Evolutionary conservation across 2,329 filamentous ascomycete species (phyloP).

Genomic region (Myriosclerotinia curreyana): DNA sequence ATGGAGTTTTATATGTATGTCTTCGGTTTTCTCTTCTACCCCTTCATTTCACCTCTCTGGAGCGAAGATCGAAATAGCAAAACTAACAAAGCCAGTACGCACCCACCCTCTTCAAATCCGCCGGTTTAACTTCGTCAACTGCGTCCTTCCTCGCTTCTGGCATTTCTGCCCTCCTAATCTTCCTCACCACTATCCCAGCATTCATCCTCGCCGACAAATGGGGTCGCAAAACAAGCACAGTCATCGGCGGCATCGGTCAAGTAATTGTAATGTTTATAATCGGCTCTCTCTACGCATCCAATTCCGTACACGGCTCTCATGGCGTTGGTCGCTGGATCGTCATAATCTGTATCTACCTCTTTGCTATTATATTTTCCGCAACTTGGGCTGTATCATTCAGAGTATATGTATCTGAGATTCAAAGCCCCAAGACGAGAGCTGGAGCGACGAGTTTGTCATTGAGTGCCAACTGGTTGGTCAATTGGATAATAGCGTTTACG

Average conservation of each 20-base stretch:
- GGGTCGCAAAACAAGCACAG: slow-evolving; percentile 53
- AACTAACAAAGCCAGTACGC: slow-evolving; percentile 48
- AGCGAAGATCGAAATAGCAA: not conserved
- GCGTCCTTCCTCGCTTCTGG: slow-evolving; percentile 60
- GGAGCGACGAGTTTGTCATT: slow-evolving; percentile 52
- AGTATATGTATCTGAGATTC: slow-evolving; percentile 58
- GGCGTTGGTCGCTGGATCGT: slow-evolving; percentile 50
- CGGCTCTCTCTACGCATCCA: slow-evolving; percentile 51
- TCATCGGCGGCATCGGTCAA: slow-evolving; percentile 52
- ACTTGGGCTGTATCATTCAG: slow-evolving; percentile 56
- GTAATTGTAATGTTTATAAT: slow-evolving; percentile 53
- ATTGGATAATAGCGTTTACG: slow-evolving; percentile 39
- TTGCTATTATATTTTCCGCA: slow-evolving; percentile 46
- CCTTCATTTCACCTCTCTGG: not conserved
- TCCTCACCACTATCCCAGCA: slow-evolving; percentile 55
- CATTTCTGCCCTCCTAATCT: slow-evolving; percentile 57
- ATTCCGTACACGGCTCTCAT: slow-evolving; percentile 42
- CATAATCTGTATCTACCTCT: slow-evolving; percentile 50
- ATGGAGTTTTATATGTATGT: slow-evolving; percentile 58
- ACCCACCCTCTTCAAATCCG: slow-evolving; percentile 57
- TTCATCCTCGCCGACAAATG: slow-evolving; percentile 56
- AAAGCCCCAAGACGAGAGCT: slow-evolving; percentile 53
- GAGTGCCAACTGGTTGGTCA: slow-evolving; percentile 44
- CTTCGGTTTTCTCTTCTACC: not conserved
- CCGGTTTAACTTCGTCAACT: slow-evolving; percentile 53